Evolutionary conservation across 2,329 filamentous ascomycete species (phyloP).

Genomic region (Fusarium sp.): DNA sequence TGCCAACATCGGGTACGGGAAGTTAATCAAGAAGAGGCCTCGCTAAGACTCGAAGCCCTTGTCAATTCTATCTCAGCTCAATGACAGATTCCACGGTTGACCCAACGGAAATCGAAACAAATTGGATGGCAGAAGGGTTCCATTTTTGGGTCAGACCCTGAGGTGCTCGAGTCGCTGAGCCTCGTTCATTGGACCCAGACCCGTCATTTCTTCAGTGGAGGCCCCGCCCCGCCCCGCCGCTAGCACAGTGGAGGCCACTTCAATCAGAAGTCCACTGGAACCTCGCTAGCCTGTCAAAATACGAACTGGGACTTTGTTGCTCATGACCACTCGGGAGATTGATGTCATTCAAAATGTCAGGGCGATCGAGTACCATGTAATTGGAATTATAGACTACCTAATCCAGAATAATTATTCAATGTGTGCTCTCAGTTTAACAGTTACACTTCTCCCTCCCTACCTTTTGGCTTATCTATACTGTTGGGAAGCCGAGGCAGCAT

Average conservation of each 20-base stretch:
- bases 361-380: neutral
- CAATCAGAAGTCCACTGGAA: neutral
- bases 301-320: slow-evolving; percentile 3
- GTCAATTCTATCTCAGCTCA: neutral
- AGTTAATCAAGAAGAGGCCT: neutral
- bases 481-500: neutral
- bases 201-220: neutral
- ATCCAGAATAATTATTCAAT: neutral
- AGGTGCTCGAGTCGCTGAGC: neutral
- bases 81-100: neutral
- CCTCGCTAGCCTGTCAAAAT: slow-evolving; percentile 17
- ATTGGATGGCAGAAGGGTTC: slow-evolving; percentile 3
- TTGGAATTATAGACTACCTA: neutral
- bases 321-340: slow-evolving; percentile 18
- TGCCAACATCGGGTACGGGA: neutral
- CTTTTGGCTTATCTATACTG: neutral
- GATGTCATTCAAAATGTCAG: slow-evolving; percentile 27
- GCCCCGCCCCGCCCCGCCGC: neutral
- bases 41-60: neutral
- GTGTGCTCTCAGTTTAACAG: neutral
- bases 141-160: slow-evolving; percentile 26
- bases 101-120: slow-evolving; percentile 28
- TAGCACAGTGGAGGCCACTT: slow-evolving; percentile 1
- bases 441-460: neutral
- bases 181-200: neutral